Percentiles rank a stretch among this genome's conserved stretches.
Evolutionary conservation across 108 stramenopile genomes (phyloP).

Genomic region (Cyclotella choctawhatcheeana): DNA sequence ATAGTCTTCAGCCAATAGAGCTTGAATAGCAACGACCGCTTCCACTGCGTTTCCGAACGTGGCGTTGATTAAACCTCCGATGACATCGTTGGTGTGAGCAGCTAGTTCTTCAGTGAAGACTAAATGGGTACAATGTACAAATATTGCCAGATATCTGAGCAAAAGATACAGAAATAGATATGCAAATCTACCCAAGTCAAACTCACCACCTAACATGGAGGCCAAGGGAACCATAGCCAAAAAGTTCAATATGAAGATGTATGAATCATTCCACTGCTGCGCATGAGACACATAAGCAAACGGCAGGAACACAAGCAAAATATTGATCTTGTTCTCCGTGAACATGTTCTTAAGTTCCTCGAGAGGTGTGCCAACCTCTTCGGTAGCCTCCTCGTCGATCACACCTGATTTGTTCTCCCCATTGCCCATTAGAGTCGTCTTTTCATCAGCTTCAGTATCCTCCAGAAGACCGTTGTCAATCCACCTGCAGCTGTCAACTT

Average conservation of each 20-base stretch:
- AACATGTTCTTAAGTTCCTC: conserved; percentile 51
- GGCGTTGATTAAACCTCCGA: conserved; percentile 96
- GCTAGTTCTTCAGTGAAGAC: conserved; percentile 97
- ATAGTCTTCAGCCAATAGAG: conserved; percentile 77
- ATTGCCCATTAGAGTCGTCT: neutral
- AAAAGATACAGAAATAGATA: too few species aligned
- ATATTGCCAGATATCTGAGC: too few species aligned
- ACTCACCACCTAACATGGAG: conserved; percentile 71
- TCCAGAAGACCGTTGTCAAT: neutral
- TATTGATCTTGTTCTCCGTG: conserved; percentile 68
- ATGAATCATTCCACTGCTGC: conserved; percentile 60
- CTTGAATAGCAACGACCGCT: conserved; percentile 89
- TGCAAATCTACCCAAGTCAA: neutral
- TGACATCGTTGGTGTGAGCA: conserved; percentile 92
- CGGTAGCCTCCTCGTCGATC: neutral
- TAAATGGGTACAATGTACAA: neutral
- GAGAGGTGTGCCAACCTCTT: conserved; percentile 14
- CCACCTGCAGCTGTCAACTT: too few species aligned
- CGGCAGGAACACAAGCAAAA: conserved; percentile 71
- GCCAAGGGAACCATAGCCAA: conserved; percentile 94
- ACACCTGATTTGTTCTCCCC: neutral
- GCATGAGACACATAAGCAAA: conserved; percentile 65
- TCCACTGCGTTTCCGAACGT: conserved; percentile 98
- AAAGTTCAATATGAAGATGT: conserved; percentile 91
- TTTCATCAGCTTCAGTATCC: conserved; percentile 9